Evolutionary conservation across 176 grass and related monocot species (phyloP).

Genomic region (Bolboschoenus planiculmis): DNA sequence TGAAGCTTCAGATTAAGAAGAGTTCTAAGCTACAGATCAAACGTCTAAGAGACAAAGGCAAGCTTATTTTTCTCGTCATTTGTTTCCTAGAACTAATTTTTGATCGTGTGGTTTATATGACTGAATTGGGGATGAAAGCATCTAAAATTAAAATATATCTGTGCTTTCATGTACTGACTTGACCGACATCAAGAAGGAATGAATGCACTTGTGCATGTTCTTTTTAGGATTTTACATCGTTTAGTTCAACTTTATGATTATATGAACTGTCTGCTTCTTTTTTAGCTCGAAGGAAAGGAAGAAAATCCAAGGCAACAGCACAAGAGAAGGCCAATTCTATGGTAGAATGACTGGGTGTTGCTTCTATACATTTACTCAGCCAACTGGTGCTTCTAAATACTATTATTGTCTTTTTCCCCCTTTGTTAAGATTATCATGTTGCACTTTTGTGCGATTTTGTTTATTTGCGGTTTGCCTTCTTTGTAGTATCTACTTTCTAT

Average conservation of each 20-base stretch:
- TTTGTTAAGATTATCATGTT: not conserved
- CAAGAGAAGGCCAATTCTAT: constrained; percentile 22
- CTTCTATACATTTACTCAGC: not conserved
- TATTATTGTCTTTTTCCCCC: not conserved
- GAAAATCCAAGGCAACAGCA: not conserved
- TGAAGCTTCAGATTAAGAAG: constrained; percentile 38
- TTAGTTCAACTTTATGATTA: not conserved
- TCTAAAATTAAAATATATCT: not conserved
- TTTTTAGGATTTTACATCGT: not conserved
- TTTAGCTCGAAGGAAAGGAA: constrained; percentile 33
- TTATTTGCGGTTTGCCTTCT: not conserved
- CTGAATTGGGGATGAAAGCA: not conserved
- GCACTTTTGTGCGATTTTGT: not conserved
- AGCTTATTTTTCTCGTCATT: not conserved
- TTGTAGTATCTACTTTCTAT: not conserved
- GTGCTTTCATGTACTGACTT: not conserved
- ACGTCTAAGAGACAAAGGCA: constrained; percentile 35
- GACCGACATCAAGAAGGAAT: not conserved
- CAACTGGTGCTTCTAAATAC: not conserved
- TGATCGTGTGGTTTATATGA: too few relatives aligned
- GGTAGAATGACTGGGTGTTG: constrained; percentile 33
- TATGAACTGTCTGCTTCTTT: not conserved
- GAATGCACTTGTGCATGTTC: not conserved
- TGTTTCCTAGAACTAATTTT: not conserved
- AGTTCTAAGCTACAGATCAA: constrained; percentile 36